Evolutionary conservation across 768 basidiomycete genomes (phyloP).

Genomic region (Naganishia onofrii): DNA sequence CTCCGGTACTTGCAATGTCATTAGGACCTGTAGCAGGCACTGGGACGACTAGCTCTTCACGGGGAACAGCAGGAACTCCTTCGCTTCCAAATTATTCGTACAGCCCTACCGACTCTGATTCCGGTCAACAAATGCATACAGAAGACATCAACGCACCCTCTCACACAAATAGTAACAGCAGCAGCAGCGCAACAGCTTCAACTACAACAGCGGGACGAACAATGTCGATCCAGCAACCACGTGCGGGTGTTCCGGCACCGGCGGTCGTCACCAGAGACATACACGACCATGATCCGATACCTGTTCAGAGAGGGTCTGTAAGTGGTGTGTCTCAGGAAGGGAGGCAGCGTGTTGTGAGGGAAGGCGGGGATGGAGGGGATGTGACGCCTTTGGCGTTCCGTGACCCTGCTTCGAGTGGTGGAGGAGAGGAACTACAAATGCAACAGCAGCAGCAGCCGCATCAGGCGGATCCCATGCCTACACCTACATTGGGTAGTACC

Average conservation of each 20-base stretch:
- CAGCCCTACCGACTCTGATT: constrained; percentile 33
- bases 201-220: background rate
- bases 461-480: background rate
- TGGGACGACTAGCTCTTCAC: background rate
- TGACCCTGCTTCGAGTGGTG: background rate
- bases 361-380: background rate
- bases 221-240: constrained; percentile 18
- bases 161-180: background rate
- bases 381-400: constrained; percentile 13
- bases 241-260: constrained; percentile 26
- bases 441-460: background rate
- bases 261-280: constrained; percentile 26
- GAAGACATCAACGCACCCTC: background rate
- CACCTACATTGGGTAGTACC: background rate
- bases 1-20: constrained; percentile 29
- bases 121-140: constrained; percentile 24
- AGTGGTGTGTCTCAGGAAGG: background rate
- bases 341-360: background rate
- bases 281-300: constrained; percentile 21
- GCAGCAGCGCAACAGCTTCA: background rate
- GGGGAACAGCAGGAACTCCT: constrained; percentile 15
- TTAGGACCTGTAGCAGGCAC: background rate
- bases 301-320: background rate
- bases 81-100: constrained; percentile 21
- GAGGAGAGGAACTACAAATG: background rate